Base-by-base conservation (phyloP, 1,139 yeast species). In the Yarrowia galli region DNA sequence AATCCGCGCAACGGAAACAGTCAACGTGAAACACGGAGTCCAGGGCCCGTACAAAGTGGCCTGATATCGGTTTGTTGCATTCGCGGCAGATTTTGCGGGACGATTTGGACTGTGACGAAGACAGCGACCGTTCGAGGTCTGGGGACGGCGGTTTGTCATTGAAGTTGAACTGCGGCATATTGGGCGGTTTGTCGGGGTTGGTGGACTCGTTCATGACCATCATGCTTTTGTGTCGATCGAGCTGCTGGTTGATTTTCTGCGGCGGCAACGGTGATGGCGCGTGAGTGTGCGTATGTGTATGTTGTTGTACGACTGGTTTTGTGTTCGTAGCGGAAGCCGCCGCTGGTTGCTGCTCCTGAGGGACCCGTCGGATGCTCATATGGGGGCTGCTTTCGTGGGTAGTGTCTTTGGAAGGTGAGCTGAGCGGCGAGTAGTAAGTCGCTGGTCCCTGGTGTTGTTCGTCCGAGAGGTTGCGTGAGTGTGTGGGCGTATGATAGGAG, bases 31-130 rank as follows among this genome's bases (percentile, higher is more conserved):
- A 93, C 5, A 92, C 88, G 67, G 84, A 83, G 61, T 87, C 89
- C 73, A 93, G 81, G 0, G 98, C 98, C 68, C 97, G 84, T 1
- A 93, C 96, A 72, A 91, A 88, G 72, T 91, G 95, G 12, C 96
- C 96, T 1, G 88, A 83, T 51, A 92, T 90, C 40, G 86, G 86
- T 64, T 83, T 78, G 2, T 84, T 84, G 79, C 98, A 92, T 64
- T 83, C 82, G 43, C 84, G 81, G 78, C 97, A 90, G 18, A 78
- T 73, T 65, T 75, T 75, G 15, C 46, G 43, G 25, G 20, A 12
- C 25, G 48, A 7, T 15, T 35, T 60, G 12, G 38, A 12, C 3
- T 25, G 28, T 7, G 25, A 16, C 2, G 54, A 49, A 10, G 61
- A 54, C 9, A 13, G 0, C 2, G 49, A 25, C 4, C 63, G 36